phyloP scores from a whole-genome alignment of 2,329 filamentous ascomycete genomes.

The Arthroderma sp. region DNA sequence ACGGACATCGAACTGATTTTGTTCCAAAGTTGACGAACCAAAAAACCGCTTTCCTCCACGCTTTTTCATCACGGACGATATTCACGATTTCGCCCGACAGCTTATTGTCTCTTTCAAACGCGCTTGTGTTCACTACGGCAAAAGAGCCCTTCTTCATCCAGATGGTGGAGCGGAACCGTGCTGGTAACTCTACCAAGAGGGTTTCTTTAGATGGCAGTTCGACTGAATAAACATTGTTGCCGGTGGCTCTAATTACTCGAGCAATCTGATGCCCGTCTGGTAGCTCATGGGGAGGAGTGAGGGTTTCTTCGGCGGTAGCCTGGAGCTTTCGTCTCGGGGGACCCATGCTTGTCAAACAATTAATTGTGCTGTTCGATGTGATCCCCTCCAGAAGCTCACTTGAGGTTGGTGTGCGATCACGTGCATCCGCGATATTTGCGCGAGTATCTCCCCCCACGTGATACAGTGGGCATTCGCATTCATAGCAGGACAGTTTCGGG shows the following conservation, averaged over 20 bases:
- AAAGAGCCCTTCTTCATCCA: slow-evolving; percentile 86
- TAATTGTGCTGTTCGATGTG: background rate
- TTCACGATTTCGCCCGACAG: slow-evolving; percentile 84
- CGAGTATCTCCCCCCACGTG: too few relatives aligned
- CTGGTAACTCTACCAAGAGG: slow-evolving; percentile 66
- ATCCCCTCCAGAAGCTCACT: too few relatives aligned
- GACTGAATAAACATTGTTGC: slow-evolving; percentile 80
- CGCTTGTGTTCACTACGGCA: slow-evolving; percentile 63
- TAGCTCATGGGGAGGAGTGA: slow-evolving; percentile 45
- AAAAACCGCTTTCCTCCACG: slow-evolving; percentile 77
- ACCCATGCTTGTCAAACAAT: slow-evolving; percentile 41
- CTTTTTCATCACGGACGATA: slow-evolving; percentile 79
- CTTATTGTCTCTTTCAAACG: slow-evolving; percentile 58
- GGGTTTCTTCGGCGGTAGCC: slow-evolving; percentile 62
- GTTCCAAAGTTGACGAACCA: slow-evolving; percentile 45
- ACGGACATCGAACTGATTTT: background rate
- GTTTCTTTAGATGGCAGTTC: slow-evolving; percentile 53
- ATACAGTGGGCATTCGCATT: too few relatives aligned
- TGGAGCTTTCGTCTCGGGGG: slow-evolving; percentile 64
- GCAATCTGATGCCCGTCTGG: slow-evolving; percentile 50
- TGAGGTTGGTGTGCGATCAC: too few relatives aligned
- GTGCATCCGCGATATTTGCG: background rate
- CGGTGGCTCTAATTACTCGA: slow-evolving; percentile 66
- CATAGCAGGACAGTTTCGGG: too few relatives aligned
- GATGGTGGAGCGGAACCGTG: slow-evolving; percentile 78